phyloP scores from a whole-genome alignment of 768 basidiomycete species.

The Boletus barrowsii region DNA sequence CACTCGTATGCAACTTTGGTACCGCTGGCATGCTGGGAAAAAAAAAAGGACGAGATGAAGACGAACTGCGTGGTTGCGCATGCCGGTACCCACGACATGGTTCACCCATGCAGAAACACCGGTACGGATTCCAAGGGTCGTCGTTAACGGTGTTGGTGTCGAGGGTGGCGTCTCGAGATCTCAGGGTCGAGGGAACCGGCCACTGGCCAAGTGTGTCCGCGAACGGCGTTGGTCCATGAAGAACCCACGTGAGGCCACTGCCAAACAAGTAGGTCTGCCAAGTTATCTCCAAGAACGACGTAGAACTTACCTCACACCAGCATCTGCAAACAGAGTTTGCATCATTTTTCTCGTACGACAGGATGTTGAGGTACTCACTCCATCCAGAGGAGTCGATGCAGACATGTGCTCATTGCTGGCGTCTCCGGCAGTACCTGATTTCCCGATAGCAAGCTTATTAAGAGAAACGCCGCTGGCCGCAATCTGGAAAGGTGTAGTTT shows the following conservation, averaged over 20 bases:
- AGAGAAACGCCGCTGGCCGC: conserved; percentile 40
- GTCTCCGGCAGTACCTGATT: conserved; percentile 38
- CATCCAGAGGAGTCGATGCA: conserved; percentile 34
- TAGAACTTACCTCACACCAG: background rate
- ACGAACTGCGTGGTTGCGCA: too few species aligned
- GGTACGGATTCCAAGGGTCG: background rate
- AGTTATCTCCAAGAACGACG: background rate
- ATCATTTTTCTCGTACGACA: background rate
- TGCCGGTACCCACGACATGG: too few species aligned
- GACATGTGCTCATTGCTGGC: conserved; percentile 55
- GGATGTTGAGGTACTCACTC: conserved; percentile 5
- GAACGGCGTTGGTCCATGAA: conserved; percentile 37
- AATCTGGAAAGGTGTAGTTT: conserved; percentile 52
- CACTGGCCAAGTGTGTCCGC: conserved; percentile 35
- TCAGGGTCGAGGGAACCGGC: background rate
- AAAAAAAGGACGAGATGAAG: too few species aligned
- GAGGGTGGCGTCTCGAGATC: background rate
- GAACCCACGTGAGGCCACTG: conserved; percentile 28
- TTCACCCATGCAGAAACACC: too few species aligned
- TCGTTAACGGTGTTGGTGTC: background rate
- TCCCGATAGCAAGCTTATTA: conserved; percentile 53
- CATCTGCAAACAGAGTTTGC: background rate
- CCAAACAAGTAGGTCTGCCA: background rate
- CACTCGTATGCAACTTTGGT: too few species aligned
- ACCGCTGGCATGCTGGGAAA: too few species aligned